Evolutionary conservation across 2,329 filamentous ascomycete genomes (phyloP), one percentile per base, ranked within the genome.

Genomic region (Diaporthe capsici): DNA sequence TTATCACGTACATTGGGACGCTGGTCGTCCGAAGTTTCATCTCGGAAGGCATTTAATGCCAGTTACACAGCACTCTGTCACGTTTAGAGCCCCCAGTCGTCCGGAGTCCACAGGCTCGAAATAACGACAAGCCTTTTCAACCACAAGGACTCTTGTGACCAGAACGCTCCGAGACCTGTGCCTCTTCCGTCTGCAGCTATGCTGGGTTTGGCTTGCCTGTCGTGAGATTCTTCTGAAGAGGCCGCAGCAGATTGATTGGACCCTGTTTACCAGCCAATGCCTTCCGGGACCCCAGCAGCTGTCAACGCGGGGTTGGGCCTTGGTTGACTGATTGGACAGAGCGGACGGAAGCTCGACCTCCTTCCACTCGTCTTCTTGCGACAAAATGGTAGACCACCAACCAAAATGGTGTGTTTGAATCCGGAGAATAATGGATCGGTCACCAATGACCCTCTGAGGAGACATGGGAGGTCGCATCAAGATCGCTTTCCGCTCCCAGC

Each of bases 161-260:
- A 47, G 58, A 51, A 44, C 34, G 20, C 34, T 34, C n/a, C 49
- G 58, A 73, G 44, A 63, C 58, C 31, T 42, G 57, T 39, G 71
- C 17, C 71, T 72, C 31, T 60, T 42, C 47, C 57, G 57, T 53
- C 47, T 42, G 65, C n/a, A 73, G 22, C 34, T 22, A 44, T 44
- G 47, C 42, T 10, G 34, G 55, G 42, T 31, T 61, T 15, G 57
- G n/a, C 31, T 42, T 44, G 71, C 57, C 44, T 72, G 57, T 72
- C 57, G n/a, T 63, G 57, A 53, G 44, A 44, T 70, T 22, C 31
- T 31, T 31, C 44, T 42, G 37, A 25, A 42, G 47, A 44, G 28
- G 53, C 60, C 53, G 51, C 39, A 49, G 5, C 71, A 47, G 61
- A 53, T 76, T 76, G 71, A 76, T 68, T 73, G 71, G 71, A 51